phyloP scores from a whole-genome alignment of 805 yeast genomes.

The Ogataea henricii region DNA sequence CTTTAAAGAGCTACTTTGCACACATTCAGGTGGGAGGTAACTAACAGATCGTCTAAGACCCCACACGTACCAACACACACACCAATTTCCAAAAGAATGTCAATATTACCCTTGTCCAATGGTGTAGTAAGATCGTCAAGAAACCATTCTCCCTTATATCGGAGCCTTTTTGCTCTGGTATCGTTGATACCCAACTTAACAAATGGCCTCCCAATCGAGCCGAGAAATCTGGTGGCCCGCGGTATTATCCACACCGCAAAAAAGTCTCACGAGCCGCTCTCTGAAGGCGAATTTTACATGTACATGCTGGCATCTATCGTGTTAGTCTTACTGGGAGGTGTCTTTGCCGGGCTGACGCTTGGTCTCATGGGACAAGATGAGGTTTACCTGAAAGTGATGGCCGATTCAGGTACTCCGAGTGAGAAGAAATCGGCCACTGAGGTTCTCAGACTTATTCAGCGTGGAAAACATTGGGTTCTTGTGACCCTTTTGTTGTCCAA shows the following conservation, averaged over 20 bases:
- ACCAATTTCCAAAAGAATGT: neutral
- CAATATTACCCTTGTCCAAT: neutral
- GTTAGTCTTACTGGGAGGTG: conserved; percentile 78
- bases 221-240: conserved; percentile 10
- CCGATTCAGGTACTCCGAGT: conserved; percentile 73
- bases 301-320: conserved; percentile 55
- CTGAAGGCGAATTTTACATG: conserved; percentile 42
- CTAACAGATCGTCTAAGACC: neutral
- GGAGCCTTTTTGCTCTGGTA: conserved; percentile 21
- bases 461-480: conserved; percentile 95
- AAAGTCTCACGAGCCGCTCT: conserved; percentile 23
- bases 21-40: neutral
- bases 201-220: conserved; percentile 28
- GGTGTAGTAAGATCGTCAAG: conserved; percentile 5
- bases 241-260: conserved; percentile 11
- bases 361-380: conserved; percentile 99
- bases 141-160: conserved; percentile 9
- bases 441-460: conserved; percentile 69
- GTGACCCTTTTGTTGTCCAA: conserved; percentile 84
- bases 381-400: conserved; percentile 86
- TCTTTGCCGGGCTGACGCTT: conserved; percentile 92
- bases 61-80: neutral
- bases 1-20: neutral
- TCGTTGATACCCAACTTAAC: conserved; percentile 28
- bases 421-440: conserved; percentile 71